Evolutionary conservation across 768 basidiomycete genomes (phyloP).

Genomic region (Clitopilus hobsonii): DNA sequence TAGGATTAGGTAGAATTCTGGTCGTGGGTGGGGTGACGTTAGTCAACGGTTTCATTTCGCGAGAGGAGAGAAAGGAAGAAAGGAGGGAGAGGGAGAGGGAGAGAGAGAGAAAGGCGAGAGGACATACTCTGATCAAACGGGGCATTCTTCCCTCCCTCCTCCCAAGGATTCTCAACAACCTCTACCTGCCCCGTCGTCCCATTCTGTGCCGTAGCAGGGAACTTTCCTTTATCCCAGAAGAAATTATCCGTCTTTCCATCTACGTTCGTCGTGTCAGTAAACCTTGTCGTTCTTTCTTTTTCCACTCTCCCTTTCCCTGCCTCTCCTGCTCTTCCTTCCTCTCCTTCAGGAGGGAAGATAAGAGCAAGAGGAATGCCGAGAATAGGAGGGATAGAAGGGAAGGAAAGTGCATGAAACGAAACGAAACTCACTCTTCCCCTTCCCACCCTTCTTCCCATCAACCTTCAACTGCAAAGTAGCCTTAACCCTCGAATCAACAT

Average conservation of each 20-base stretch:
- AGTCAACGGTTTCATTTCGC: constrained; percentile 10
- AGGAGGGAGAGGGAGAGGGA: constrained; percentile 15
- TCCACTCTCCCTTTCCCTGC: no score
- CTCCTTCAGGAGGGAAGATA: no score
- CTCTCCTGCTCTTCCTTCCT: no score
- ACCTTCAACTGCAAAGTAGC: constrained; percentile 57
- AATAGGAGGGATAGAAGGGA: no score
- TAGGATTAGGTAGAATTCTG: constrained; percentile 76
- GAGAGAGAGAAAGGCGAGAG: neutral
- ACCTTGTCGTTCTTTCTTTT: constrained; percentile 25
- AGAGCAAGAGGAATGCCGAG: no score
- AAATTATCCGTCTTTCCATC: neutral
- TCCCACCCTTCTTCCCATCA: constrained; percentile 62
- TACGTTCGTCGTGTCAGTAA: neutral
- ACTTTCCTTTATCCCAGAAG: constrained; percentile 34
- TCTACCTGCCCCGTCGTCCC: constrained; percentile 49
- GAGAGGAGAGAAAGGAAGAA: neutral
- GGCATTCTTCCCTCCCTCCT: constrained; percentile 49
- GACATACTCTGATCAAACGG: constrained; percentile 77
- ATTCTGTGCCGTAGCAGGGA: constrained; percentile 59
- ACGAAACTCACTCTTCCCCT: constrained; percentile 36
- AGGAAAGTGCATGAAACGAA: constrained; percentile 44
- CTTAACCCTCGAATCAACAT: constrained; percentile 68
- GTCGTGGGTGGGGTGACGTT: neutral
- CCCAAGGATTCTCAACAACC: constrained; percentile 64